phyloP scores from a whole-genome alignment of 495 filamentous ascomycete species.

The Tuber microsphaerosporum region DNA sequence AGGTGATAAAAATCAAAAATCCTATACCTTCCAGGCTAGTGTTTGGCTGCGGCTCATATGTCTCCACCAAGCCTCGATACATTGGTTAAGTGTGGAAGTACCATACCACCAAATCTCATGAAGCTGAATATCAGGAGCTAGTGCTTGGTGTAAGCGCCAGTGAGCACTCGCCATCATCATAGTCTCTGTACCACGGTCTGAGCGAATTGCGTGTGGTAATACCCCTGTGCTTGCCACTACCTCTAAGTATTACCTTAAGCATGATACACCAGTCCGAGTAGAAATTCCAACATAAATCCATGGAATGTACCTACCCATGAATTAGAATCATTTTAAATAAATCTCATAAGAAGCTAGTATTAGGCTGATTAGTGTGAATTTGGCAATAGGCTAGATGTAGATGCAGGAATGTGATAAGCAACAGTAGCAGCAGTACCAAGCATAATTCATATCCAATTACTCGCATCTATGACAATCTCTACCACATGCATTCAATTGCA shows the following conservation, averaged over 20 bases:
- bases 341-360: no score
- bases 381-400: no score
- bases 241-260: conserved; percentile 7
- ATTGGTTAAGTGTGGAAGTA: conserved; percentile 4
- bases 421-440: no score
- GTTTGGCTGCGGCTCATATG: conserved; percentile 19
- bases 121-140: not conserved
- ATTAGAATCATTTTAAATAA: no score
- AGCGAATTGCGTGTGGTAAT: conserved; percentile 7
- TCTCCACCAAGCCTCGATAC: conserved; percentile 14
- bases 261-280: not conserved
- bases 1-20: no score
- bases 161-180: conserved; percentile 16
- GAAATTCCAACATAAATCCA: conserved; percentile 1
- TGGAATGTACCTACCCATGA: no score
- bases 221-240: not conserved
- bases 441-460: no score
- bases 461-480: no score
- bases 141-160: not conserved
- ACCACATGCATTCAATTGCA: no score
- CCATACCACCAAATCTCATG: conserved; percentile 9
- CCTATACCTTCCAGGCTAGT: conserved; percentile 9
- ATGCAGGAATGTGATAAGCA: no score
- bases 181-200: not conserved
- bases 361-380: no score